Conservation (phyloP, 148 eudicot genomes). For the Heliamphora exappendiculata region DNA sequence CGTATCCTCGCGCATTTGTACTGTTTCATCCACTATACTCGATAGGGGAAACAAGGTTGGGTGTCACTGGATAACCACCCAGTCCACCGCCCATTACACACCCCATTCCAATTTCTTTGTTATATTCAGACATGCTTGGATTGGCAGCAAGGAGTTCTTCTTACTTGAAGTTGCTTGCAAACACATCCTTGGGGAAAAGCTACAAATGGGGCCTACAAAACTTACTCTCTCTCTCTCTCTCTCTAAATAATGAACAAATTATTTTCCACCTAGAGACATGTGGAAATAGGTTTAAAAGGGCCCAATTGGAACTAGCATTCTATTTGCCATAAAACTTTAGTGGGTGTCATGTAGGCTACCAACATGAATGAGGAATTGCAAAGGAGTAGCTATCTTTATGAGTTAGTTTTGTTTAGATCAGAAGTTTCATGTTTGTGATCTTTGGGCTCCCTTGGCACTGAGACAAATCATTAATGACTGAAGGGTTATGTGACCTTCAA, state of each 20-base stretch:
- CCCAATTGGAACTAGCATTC: background rate
- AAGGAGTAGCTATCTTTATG: background rate
- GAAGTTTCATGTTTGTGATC: background rate
- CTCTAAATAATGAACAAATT: background rate
- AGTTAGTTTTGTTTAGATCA: background rate
- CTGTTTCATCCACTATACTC: too few relatives aligned
- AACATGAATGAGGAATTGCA: background rate
- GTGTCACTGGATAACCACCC: too few relatives aligned
- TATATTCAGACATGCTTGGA: background rate
- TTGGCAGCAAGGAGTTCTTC: background rate
- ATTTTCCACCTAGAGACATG: background rate
- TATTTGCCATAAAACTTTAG: background rate
- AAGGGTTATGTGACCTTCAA: conserved; percentile 2
- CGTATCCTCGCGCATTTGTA: background rate
- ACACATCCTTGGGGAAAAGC: conserved; percentile 2
- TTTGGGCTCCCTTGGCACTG: background rate
- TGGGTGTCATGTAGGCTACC: background rate
- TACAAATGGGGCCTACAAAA: background rate
- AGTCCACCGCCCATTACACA: too few relatives aligned
- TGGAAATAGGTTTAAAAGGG: background rate
- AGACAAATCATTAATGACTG: background rate
- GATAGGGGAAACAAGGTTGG: too few relatives aligned
- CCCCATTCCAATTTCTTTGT: background rate
- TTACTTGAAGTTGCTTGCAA: conserved; percentile 5
- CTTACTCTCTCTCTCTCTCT: background rate